Conservation (phyloP, 2,329 filamentous ascomycete species). For the Stemphylium vesicarium region DNA sequence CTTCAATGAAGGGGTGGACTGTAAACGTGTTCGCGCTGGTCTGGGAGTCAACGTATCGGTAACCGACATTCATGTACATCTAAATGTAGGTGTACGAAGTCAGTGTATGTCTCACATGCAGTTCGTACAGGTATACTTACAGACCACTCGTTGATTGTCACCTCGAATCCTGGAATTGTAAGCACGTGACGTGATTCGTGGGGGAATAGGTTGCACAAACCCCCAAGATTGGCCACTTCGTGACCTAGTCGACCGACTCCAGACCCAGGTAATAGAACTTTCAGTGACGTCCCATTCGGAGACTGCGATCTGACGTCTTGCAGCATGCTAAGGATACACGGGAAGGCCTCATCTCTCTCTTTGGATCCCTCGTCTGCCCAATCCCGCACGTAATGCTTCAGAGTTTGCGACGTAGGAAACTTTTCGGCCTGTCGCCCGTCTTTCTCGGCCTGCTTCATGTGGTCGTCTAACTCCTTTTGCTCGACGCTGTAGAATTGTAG, state of each 20-base stretch:
- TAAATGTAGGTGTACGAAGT: no score
- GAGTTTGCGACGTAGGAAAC: slow-evolving; percentile 58
- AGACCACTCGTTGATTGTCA: slow-evolving; percentile 65
- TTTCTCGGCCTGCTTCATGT: slow-evolving; percentile 49
- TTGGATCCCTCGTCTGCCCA: slow-evolving; percentile 59
- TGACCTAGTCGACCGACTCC: slow-evolving; percentile 61
- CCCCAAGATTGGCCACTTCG: slow-evolving; percentile 55
- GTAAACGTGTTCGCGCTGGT: slow-evolving; percentile 29
- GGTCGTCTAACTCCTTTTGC: slow-evolving; percentile 54
- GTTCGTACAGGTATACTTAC: no score
- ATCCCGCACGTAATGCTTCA: slow-evolving; percentile 66
- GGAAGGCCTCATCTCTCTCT: slow-evolving; percentile 54
- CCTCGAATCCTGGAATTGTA: slow-evolving; percentile 53
- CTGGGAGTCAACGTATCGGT: slow-evolving; percentile 56
- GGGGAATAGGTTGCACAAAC: slow-evolving; percentile 33
- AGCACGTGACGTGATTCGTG: background rate
- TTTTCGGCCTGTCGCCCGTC: slow-evolving; percentile 51
- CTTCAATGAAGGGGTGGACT: slow-evolving; percentile 62
- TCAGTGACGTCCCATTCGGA: slow-evolving; percentile 26
- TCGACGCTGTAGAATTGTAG: slow-evolving; percentile 57
- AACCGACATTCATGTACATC: slow-evolving; percentile 63
- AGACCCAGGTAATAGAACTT: slow-evolving; percentile 60
- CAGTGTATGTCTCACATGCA: no score
- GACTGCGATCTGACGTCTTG: background rate
- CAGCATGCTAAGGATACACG: slow-evolving; percentile 42